Evolutionary conservation across 2,329 filamentous ascomycete species (phyloP).

Genomic region (Colletotrichum liriopes): DNA sequence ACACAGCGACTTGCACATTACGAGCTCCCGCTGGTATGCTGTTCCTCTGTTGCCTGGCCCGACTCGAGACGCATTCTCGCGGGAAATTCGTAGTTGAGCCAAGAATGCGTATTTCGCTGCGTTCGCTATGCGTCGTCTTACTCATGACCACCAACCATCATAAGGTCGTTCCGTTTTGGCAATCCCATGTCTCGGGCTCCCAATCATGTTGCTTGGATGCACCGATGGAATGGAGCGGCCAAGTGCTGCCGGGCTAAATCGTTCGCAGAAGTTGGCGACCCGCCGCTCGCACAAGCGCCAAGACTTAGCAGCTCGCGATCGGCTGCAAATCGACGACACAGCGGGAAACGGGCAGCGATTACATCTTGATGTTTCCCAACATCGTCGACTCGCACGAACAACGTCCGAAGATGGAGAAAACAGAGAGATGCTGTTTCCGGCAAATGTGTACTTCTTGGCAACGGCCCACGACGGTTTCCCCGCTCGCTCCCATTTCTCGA

Average conservation of each 20-base stretch:
- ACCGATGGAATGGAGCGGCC: constrained; percentile 21
- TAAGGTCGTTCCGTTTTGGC: background rate
- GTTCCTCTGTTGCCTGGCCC: constrained; percentile 21
- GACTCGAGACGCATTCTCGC: constrained; percentile 12
- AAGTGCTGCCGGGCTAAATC: constrained; percentile 19
- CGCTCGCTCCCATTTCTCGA: constrained; percentile 18
- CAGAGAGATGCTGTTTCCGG: background rate
- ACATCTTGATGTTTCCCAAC: constrained; percentile 1
- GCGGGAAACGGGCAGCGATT: constrained; percentile 24
- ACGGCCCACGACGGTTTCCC: constrained; percentile 4
- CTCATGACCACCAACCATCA: constrained; percentile 16
- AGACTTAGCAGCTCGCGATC: constrained; percentile 15
- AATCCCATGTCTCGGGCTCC: background rate
- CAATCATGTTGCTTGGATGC: background rate
- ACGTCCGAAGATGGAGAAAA: constrained; percentile 2
- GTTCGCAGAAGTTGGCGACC: constrained; percentile 1
- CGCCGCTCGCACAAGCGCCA: constrained; percentile 19
- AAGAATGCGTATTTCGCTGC: constrained; percentile 28
- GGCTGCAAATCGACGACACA: constrained; percentile 6
- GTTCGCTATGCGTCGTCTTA: constrained; percentile 26
- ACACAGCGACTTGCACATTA: background rate
- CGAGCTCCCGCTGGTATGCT: constrained; percentile 23
- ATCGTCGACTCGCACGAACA: background rate
- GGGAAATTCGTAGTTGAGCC: constrained; percentile 22
- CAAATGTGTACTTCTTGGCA: constrained; percentile 14